Evolutionary conservation across 1,284 basidiomycete genomes (phyloP).

Genomic region (Boletellus sp.): DNA sequence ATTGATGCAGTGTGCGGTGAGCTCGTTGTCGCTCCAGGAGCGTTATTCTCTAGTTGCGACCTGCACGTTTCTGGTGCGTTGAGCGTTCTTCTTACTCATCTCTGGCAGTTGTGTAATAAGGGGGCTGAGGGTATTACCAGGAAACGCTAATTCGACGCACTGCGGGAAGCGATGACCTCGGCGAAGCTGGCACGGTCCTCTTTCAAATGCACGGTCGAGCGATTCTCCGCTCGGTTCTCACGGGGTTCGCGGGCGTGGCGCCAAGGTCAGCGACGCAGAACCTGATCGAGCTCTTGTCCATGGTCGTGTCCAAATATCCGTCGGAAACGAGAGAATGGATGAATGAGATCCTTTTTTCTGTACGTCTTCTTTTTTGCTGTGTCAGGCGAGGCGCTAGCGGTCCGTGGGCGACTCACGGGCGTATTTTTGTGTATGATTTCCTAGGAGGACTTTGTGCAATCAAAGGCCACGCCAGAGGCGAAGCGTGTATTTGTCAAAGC

Average conservation of each 20-base stretch:
- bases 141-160: conserved; percentile 61
- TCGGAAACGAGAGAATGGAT: conserved; percentile 66
- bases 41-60: conserved; percentile 83
- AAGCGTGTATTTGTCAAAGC: conserved; percentile 78
- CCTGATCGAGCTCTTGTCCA: conserved; percentile 74
- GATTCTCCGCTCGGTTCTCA: conserved; percentile 69
- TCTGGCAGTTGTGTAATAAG: too few species aligned
- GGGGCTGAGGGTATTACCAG: conserved; percentile 31
- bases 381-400: neutral
- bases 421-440: neutral
- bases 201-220: conserved; percentile 62
- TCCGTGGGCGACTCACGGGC: too few species aligned
- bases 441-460: conserved; percentile 62
- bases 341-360: conserved; percentile 64
- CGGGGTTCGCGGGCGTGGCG: conserved; percentile 77
- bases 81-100: neutral
- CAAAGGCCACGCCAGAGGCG: conserved; percentile 61
- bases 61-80: conserved; percentile 74
- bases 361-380: conserved; percentile 36
- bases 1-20: conserved; percentile 69
- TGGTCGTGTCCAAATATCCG: conserved; percentile 54
- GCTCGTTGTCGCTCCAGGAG: conserved; percentile 74
- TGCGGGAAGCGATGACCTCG: conserved; percentile 51
- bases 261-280: conserved; percentile 83
- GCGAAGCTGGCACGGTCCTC: conserved; percentile 46